Base-by-base conservation (phyloP, 1,284 basidiomycete genomes). In the Irpex rosettiformis region DNA sequence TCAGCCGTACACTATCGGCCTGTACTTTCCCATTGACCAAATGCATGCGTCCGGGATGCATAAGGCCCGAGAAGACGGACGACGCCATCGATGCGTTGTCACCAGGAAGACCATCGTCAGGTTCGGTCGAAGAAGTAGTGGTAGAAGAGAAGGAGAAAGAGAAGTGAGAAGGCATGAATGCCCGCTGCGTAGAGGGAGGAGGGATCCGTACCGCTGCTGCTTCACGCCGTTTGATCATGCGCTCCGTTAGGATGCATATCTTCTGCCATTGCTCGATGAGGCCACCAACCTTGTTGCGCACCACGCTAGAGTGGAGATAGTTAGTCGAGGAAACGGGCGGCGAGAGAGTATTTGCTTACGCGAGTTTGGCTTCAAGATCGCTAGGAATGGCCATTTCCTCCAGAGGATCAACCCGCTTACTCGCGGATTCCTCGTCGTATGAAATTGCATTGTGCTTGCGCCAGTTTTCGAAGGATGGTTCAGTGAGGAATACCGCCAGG, bases 371-470 rank as follows among this genome's bases (percentile, higher is more conserved):
- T 62, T 96, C 93, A 5, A 97, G 78, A 72, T 97, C 94, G 60
- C 89, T 86, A 2, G 95, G 95, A 60, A 97, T 94, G 4, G 85
- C 80, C 90, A 95, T 94, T 73, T 96, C 93, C 71, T 96, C 91
- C 6, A 89, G 78, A 24, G 84, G 79, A 61, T 94, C 92, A 3
- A 97, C 81, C 13, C 87, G 84, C 67, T 93, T 93, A 61, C 86
- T 88, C 0, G 78, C 74, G 0, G 91, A 92, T 70, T 97, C 95
- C 75, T 97, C 95, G 27, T 96, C 93, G 42, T 93, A 77, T 4
- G 88, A 86, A 7, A 91, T 75, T 0, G 79, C 66, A 0, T 83
- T 79, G 56, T 87, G 81, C 68, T 93, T 95, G 48, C 93, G 80
- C 94, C 94, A 96, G 52, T 79, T 76, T 69, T 96, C 94, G 64